Evolutionary conservation across 805 yeast species (phyloP).

Genomic region (Maudiozyma barnettii): DNA sequence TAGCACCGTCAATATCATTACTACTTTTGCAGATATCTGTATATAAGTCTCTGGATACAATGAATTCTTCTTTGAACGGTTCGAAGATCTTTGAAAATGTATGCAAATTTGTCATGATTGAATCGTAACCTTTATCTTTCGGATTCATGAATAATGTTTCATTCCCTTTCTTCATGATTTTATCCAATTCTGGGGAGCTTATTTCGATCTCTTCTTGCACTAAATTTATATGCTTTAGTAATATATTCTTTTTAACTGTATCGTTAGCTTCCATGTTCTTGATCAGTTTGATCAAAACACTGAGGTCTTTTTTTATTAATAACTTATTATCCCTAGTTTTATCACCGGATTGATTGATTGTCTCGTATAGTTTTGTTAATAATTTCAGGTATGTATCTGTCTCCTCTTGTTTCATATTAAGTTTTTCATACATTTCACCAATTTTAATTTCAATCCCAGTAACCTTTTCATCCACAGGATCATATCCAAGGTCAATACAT

Average conservation of each 20-base stretch:
- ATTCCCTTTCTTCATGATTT: slow-evolving; percentile 1
- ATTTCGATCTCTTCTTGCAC: slow-evolving; percentile 44
- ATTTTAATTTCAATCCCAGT: slow-evolving; percentile 81
- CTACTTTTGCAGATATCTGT: slow-evolving; percentile 54
- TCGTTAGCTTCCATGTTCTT: slow-evolving; percentile 35
- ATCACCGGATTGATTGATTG: background rate
- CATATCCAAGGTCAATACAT: slow-evolving; percentile 44
- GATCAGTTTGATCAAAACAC: slow-evolving; percentile 45
- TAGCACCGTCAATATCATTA: slow-evolving; percentile 51
- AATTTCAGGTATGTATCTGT: slow-evolving; percentile 54
- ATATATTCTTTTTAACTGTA: slow-evolving; percentile 39
- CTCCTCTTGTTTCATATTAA: slow-evolving; percentile 54
- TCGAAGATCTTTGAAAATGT: slow-evolving; percentile 43
- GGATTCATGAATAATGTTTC: slow-evolving; percentile 2
- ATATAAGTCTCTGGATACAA: slow-evolving; percentile 60
- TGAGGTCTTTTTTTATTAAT: slow-evolving; percentile 53
- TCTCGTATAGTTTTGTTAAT: slow-evolving; percentile 43
- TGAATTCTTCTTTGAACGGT: slow-evolving; percentile 61
- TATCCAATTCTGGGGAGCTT: slow-evolving; percentile 27
- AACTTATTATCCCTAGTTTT: slow-evolving; percentile 29
- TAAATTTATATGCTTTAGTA: slow-evolving; percentile 45
- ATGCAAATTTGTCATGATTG: background rate
- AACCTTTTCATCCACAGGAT: slow-evolving; percentile 58
- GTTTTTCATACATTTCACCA: slow-evolving; percentile 73
- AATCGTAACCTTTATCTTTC: slow-evolving; percentile 5